Conservation (phyloP, 2,329 filamentous ascomycete species). For the Fusarium sp. region DNA sequence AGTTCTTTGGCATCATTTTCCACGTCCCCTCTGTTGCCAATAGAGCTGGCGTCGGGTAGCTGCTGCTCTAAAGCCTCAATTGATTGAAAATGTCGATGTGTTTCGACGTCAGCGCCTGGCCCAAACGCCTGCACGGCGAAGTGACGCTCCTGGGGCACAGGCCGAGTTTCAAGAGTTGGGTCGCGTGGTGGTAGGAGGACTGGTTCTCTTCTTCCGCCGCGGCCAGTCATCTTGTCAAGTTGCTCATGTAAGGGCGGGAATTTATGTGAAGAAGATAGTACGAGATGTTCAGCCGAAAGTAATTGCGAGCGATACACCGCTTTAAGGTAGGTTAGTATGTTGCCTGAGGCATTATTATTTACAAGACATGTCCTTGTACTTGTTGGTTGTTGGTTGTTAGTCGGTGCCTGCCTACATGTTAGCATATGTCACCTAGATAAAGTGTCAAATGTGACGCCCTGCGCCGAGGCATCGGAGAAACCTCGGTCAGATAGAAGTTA, state of each 20-base stretch:
- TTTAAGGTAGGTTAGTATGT: no score
- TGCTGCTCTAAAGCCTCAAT: conserved; percentile 3
- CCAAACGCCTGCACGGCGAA: not conserved
- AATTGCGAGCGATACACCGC: no score
- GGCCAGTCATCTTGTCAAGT: conserved; percentile 15
- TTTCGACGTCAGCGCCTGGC: not conserved
- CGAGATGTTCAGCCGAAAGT: no score
- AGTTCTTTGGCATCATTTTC: conserved; percentile 1
- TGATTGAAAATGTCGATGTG: not conserved
- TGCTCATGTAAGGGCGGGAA: no score
- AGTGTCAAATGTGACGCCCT: no score
- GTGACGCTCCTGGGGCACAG: conserved; percentile 11
- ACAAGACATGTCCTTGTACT: no score
- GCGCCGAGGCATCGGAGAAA: no score
- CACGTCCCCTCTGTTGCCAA: not conserved
- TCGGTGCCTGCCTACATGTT: not conserved
- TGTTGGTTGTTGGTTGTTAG: no score
- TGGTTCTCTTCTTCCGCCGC: conserved; percentile 5
- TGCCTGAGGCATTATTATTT: no score
- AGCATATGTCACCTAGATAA: not conserved
- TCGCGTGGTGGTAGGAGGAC: conserved; percentile 1
- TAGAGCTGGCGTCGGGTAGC: not conserved
- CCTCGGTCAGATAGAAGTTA: no score
- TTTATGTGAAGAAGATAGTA: no score
- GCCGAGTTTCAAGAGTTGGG: conserved; percentile 3